Conservation (phyloP, 192 early-diverging fungal genomes). For the Jimgerdemannia flammicorona region DNA sequence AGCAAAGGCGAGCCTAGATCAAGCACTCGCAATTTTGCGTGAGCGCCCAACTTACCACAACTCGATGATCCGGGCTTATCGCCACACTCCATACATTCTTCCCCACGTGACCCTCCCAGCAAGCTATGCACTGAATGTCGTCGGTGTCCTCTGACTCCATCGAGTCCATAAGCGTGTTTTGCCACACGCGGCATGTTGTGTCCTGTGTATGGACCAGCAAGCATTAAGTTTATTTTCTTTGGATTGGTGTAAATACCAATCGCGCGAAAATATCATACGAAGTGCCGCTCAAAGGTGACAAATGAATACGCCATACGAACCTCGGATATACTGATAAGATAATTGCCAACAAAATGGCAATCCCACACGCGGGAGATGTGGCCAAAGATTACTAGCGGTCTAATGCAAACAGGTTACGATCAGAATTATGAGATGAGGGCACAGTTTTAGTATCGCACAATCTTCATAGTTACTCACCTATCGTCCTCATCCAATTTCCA, state of each 20-base stretch:
- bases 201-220: conserved; percentile 31
- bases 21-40: no score
- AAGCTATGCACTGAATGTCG: conserved; percentile 52
- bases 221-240: no score
- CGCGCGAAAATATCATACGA: background rate
- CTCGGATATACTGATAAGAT: conserved; percentile 68
- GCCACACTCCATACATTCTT: conserved; percentile 84
- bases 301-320: conserved; percentile 2
- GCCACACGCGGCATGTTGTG: conserved; percentile 79
- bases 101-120: conserved; percentile 75
- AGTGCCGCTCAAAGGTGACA: no score
- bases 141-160: conserved; percentile 23
- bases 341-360: conserved; percentile 52
- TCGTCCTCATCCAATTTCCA: conserved; percentile 51
- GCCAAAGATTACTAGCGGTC: conserved; percentile 52
- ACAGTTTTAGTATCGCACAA: conserved; percentile 7
- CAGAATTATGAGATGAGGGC: background rate
- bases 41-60: conserved; percentile 32
- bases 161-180: conserved; percentile 32
- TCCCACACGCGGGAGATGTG: conserved; percentile 82
- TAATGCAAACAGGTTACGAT: background rate
- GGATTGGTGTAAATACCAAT: background rate
- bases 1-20: no score
- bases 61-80: conserved; percentile 39
- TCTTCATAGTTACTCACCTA: conserved; percentile 11